Percentiles rank a stretch among this genome's conserved stretches.
Conservation (phyloP, 345 rosid species). For the Hibiscus trionum region DNA sequence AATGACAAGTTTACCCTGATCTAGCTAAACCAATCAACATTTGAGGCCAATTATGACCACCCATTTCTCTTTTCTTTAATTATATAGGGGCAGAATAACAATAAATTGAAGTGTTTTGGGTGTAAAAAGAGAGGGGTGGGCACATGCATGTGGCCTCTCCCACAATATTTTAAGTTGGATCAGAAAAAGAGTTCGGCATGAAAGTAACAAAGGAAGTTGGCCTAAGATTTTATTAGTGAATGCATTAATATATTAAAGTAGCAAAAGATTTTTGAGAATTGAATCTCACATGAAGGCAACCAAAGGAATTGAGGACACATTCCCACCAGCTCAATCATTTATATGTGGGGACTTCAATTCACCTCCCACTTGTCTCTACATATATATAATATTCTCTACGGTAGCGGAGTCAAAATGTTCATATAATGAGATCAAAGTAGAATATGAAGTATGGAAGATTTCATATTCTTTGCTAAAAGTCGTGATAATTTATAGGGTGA, state of each 20-base stretch:
- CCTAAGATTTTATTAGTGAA: not conserved
- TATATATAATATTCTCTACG: too few species aligned
- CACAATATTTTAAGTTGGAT: not conserved
- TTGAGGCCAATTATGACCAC: conserved; percentile 9
- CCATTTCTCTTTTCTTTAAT: conserved; percentile 4
- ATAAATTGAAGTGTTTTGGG: not conserved
- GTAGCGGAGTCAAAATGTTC: too few species aligned
- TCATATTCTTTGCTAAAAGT: too few species aligned
- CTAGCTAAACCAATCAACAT: not conserved
- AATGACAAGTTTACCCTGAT: conserved; percentile 4
- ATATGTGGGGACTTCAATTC: too few species aligned
- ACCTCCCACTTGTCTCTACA: too few species aligned
- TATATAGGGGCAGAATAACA: too few species aligned
- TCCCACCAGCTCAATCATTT: too few species aligned
- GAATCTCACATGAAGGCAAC: too few species aligned
- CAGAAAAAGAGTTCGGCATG: conserved; percentile 8
- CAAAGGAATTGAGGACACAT: too few species aligned
- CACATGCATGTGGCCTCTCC: conserved; percentile 18
- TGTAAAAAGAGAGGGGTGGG: not conserved
- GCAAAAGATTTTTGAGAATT: not conserved
- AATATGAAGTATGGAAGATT: too few species aligned
- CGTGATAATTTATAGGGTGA: too few species aligned
- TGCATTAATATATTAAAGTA: not conserved
- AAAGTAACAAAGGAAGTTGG: conserved; percentile 28
- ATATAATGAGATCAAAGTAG: too few species aligned